These are phyloP conservation scores for Xylaria sp. DNA, from an alignment of 2,329 filamentous ascomycete species.

Conservation along the genomic window DNA sequence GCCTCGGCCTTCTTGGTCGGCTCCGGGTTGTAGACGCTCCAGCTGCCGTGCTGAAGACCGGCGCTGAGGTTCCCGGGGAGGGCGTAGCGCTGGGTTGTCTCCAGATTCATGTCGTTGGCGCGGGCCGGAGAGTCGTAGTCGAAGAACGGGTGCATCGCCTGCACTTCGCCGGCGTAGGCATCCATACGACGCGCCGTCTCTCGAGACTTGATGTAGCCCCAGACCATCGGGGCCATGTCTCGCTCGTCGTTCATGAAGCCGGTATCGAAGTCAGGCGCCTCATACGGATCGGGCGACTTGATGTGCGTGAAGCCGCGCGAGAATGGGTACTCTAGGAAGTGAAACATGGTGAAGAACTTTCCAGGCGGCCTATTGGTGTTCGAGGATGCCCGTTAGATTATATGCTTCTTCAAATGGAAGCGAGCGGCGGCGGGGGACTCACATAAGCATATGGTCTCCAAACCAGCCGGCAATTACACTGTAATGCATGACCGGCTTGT, in stretches of 20 bases:
- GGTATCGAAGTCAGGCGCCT: conserved; percentile 79
- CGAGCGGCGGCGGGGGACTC: conserved; percentile 38
- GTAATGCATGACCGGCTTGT: conserved; percentile 91
- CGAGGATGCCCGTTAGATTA: conserved; percentile 5
- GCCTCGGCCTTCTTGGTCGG: conserved; percentile 61
- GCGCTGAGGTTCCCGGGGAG: conserved; percentile 77
- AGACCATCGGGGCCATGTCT: conserved; percentile 87
- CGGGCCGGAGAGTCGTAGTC: conserved; percentile 75
- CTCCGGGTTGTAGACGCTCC: conserved; percentile 69
- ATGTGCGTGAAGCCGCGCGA: conserved; percentile 78
- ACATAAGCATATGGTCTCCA: conserved; percentile 70
- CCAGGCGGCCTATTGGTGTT: conserved; percentile 69
- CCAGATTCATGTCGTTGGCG: conserved; percentile 77
- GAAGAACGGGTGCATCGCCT: conserved; percentile 77
- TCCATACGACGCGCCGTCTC: conserved; percentile 83
- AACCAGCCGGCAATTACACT: conserved; percentile 77
- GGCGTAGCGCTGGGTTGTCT: conserved; percentile 79
- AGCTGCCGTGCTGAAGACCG: conserved; percentile 78
- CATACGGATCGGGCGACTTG: conserved; percentile 77
- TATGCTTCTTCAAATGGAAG: neutral
- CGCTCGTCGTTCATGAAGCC: conserved; percentile 89
- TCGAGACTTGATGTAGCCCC: conserved; percentile 84
- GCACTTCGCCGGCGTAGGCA: conserved; percentile 79
- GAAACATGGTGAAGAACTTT: conserved; percentile 87
- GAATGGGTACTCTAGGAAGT: conserved; percentile 83